These are phyloP conservation scores for Cladosporium cucumerinum DNA, from an alignment of 2,329 filamentous ascomycete species.

Conservation along the genomic window DNA sequence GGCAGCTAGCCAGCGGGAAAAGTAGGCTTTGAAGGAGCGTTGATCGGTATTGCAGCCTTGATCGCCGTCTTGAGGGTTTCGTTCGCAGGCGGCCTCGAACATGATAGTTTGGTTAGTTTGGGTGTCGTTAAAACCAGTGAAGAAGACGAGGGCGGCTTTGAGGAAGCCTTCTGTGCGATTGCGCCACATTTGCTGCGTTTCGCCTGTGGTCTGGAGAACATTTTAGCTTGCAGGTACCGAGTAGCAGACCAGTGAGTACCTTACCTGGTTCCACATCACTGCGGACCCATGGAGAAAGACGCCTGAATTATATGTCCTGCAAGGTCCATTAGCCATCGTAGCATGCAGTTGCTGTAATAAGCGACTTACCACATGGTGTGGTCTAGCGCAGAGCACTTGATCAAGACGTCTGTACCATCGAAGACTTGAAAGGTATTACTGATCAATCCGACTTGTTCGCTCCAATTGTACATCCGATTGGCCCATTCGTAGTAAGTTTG, in stretches of 20 bases:
- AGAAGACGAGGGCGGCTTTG: slow-evolving; percentile 38
- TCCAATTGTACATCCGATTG: slow-evolving; percentile 38
- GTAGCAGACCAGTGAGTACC: neutral
- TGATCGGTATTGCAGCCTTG: slow-evolving; percentile 43
- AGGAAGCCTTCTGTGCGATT: slow-evolving; percentile 22
- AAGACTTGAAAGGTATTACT: slow-evolving; percentile 48
- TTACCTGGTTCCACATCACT: slow-evolving; percentile 44
- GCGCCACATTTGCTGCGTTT: slow-evolving; percentile 24
- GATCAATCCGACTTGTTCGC: slow-evolving; percentile 55
- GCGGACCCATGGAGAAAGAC: slow-evolving; percentile 49
- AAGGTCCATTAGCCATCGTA: slow-evolving; percentile 33
- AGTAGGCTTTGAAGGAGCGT: slow-evolving; percentile 44
- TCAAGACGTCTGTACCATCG: slow-evolving; percentile 44
- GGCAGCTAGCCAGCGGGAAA: slow-evolving; percentile 48
- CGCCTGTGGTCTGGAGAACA: slow-evolving; percentile 23
- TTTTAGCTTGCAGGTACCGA: neutral
- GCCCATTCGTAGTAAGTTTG: slow-evolving; percentile 65
- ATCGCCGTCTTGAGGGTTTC: slow-evolving; percentile 26
- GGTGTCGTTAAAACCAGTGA: slow-evolving; percentile 28
- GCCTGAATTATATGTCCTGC: slow-evolving; percentile 45
- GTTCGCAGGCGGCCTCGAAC: slow-evolving; percentile 46
- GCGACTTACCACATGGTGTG: slow-evolving; percentile 41
- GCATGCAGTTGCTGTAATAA: neutral
- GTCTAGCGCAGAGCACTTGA: slow-evolving; percentile 46
- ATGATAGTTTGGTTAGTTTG: slow-evolving; percentile 36